Evolutionary conservation across 139 green algal species (phyloP).

Genomic region (Pleodorina starrii): DNA sequence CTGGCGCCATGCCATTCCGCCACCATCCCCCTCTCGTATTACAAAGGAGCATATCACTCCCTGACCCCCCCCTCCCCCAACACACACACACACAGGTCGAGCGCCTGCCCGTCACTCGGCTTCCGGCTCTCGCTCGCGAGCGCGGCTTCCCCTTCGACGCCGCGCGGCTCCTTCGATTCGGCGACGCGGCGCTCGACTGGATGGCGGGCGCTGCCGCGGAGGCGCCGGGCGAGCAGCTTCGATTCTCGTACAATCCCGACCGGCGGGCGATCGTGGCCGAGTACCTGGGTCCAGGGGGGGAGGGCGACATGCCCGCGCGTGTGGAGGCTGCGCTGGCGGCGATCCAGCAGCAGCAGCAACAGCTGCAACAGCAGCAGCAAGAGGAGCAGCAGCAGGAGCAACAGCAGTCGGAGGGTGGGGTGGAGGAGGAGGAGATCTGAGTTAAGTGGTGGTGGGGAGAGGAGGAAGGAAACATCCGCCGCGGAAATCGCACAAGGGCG

Average conservation of each 20-base stretch:
- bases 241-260: slow-evolving; percentile 22
- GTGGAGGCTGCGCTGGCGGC: slow-evolving; percentile 27
- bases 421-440: too few species aligned
- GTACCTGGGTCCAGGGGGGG: not conserved
- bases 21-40: too few species aligned
- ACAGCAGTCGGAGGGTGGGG: too few species aligned
- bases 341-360: too few species aligned
- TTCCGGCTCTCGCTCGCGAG: slow-evolving; percentile 40
- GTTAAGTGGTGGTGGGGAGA: too few species aligned
- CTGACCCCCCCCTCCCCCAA: too few species aligned
- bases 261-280: not conserved
- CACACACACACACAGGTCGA: too few species aligned
- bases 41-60: too few species aligned
- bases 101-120: slow-evolving; percentile 48
- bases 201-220: slow-evolving; percentile 32
- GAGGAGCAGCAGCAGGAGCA: too few species aligned
- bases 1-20: not conserved
- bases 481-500: too few species aligned
- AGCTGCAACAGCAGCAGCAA: too few species aligned
- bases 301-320: slow-evolving; percentile 22
- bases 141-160: slow-evolving; percentile 52
- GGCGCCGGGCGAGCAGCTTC: slow-evolving; percentile 35
- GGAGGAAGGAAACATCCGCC: too few species aligned
- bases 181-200: slow-evolving; percentile 59
- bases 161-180: slow-evolving; percentile 60